These are phyloP conservation scores for Cynanchum wilfordii DNA, from an alignment of 257 asterid species.

Conservation along the genomic window DNA sequence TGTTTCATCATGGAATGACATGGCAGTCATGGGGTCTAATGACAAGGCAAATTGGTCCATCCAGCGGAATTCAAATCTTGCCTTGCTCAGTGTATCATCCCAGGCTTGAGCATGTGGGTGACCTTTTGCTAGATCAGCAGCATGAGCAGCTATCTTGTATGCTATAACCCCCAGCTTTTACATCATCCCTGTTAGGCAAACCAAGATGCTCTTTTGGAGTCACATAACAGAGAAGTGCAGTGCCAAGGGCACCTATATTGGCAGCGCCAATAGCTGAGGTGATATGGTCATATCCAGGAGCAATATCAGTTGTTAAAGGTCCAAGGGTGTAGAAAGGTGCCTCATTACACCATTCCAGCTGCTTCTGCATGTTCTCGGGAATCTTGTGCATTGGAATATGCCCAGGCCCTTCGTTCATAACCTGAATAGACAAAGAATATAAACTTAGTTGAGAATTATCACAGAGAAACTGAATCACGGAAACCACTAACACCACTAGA, in stretches of 20 bases:
- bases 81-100: constrained; percentile 95
- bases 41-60: constrained; percentile 93
- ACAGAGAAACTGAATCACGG: background rate
- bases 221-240: constrained; percentile 87
- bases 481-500: background rate
- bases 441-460: background rate
- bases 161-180: constrained; percentile 81
- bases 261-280: constrained; percentile 97
- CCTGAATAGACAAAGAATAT: constrained; percentile 35
- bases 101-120: constrained; percentile 93
- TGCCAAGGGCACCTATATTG: constrained; percentile 92
- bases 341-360: constrained; percentile 90
- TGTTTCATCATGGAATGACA: constrained; percentile 94
- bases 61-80: constrained; percentile 96
- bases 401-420: constrained; percentile 97
- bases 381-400: constrained; percentile 91
- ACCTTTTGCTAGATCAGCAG: constrained; percentile 80
- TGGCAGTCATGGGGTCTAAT: constrained; percentile 85
- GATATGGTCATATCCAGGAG: constrained; percentile 92
- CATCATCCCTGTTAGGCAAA: constrained; percentile 79
- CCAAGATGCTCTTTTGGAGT: constrained; percentile 97
- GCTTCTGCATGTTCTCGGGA: constrained; percentile 96
- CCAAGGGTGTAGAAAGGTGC: constrained; percentile 97
- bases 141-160: constrained; percentile 88
- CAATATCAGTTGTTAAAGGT: constrained; percentile 86